phyloP scores from a whole-genome alignment of 1,284 basidiomycete species.

The Microbotryum intermedium region DNA sequence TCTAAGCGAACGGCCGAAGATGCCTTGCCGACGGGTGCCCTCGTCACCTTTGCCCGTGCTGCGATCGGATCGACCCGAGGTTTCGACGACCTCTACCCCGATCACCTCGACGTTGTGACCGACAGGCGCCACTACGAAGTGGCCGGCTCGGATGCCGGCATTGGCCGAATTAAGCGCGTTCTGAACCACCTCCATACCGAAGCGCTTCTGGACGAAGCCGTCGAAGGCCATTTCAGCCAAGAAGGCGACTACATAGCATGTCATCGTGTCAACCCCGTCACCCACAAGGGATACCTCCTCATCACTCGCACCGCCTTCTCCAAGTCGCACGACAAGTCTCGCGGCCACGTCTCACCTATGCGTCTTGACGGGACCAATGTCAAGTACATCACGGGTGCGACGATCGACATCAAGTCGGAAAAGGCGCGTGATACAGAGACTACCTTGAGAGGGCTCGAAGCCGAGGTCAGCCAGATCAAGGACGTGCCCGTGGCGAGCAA shows the following conservation, averaged over 20 bases:
- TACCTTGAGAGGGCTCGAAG: constrained; percentile 62
- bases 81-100: constrained; percentile 92
- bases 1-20: constrained; percentile 87
- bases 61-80: constrained; percentile 88
- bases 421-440: constrained; percentile 51
- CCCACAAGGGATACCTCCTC: constrained; percentile 81
- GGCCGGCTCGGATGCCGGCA: constrained; percentile 45
- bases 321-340: neutral
- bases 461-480: constrained; percentile 29
- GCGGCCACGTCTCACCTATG: constrained; percentile 60
- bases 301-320: constrained; percentile 82
- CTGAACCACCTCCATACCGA: constrained; percentile 80
- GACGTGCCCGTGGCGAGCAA: constrained; percentile 36
- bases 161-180: constrained; percentile 69
- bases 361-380: constrained; percentile 69
- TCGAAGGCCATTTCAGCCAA: constrained; percentile 89
- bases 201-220: constrained; percentile 71
- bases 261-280: constrained; percentile 79
- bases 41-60: constrained; percentile 75
- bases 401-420: constrained; percentile 58
- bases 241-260: constrained; percentile 88
- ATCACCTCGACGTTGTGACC: constrained; percentile 71
- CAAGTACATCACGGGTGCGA: constrained; percentile 69
- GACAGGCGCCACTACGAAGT: constrained; percentile 71
- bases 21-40: constrained; percentile 78